Evolutionary conservation across 2,329 filamentous ascomycete species (phyloP), one percentile per base, ranked within the genome.

Genomic region (Diaporthe sp.): DNA sequence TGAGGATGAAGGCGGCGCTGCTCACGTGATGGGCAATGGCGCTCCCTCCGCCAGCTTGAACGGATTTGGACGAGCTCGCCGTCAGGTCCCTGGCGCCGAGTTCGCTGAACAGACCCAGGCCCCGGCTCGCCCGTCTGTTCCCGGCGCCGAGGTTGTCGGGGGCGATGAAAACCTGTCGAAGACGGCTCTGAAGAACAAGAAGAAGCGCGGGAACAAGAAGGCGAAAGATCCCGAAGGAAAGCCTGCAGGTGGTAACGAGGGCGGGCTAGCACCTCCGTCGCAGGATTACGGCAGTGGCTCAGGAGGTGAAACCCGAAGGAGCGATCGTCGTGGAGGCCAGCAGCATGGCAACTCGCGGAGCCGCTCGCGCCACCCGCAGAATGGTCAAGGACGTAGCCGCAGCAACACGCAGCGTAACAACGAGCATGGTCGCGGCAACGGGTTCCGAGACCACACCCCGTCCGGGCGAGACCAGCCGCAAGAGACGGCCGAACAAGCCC

Each of bases 161-260:
- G 92, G 89, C 82, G 93, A 95, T 76, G 94, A 94, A 78, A 92
- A 90, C 78, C 83, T 97, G 76, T 96, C 94, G 77, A 97, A 97
- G 86, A 91, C 93, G 71, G 95, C 94, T 17, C 87, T 95, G 79
- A 98, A 98, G 90, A 98, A 98, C 86, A 98, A 98, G 91, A 98
- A 98, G 91, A 98, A 98, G 90, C 91, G 97, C 78, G 94, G 94
- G 77, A 90, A 88, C 78, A 98, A 97, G 89, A 98, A 98, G 86
- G 90, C 91, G 69, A 97, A 96, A 82, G 95, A 97, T 61, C 90
- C 88, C 8, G 94, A 95, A 25, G 91, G 90, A 67, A 92, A 92
- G 35, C 74, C 71, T 45, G 69, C 77, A 73, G 81, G 81, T 28
- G 86, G 87, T 73, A 85, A 82, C 50, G 86, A 86, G 80, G 84